Percentiles rank a stretch among this genome's conserved stretches.
Conservation (phyloP, 768 basidiomycete genomes). For the Amanita pseudoporphyria region DNA sequence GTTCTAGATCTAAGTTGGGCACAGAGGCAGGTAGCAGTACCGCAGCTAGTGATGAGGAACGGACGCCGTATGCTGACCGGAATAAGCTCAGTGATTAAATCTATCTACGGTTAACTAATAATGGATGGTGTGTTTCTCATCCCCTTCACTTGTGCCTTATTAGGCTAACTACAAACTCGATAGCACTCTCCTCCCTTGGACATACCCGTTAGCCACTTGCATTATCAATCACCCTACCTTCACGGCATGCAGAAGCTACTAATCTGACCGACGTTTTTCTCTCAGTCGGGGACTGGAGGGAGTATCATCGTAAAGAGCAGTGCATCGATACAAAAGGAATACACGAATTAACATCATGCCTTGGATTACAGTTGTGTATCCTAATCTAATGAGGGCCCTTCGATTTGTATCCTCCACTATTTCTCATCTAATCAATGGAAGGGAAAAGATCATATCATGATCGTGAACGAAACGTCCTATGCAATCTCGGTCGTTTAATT, state of each 20-base stretch:
- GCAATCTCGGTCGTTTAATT: too few relatives aligned
- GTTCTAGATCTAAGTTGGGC: conserved; percentile 33
- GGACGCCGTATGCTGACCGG: conserved; percentile 10
- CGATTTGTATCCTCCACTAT: neutral
- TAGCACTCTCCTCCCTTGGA: neutral
- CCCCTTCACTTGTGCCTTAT: neutral
- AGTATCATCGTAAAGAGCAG: neutral
- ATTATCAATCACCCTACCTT: conserved; percentile 3
- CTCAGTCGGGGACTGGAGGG: neutral
- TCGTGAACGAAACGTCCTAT: neutral
- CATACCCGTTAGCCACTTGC: neutral
- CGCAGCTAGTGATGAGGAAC: conserved; percentile 30
- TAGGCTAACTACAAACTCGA: neutral
- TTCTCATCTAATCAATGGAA: neutral
- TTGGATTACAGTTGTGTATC: conserved; percentile 5
- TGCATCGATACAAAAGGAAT: neutral
- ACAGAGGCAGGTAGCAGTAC: conserved; percentile 32
- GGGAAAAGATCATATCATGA: neutral
- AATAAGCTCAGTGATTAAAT: conserved; percentile 4
- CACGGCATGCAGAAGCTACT: neutral
- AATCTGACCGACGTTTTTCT: conserved; percentile 1
- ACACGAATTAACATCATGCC: neutral
- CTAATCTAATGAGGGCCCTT: neutral
- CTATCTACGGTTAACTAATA: neutral
- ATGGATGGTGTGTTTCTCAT: neutral